Base-by-base conservation (phyloP, 1,284 basidiomycete species). In the Erythrobasidium hasegawianum region DNA sequence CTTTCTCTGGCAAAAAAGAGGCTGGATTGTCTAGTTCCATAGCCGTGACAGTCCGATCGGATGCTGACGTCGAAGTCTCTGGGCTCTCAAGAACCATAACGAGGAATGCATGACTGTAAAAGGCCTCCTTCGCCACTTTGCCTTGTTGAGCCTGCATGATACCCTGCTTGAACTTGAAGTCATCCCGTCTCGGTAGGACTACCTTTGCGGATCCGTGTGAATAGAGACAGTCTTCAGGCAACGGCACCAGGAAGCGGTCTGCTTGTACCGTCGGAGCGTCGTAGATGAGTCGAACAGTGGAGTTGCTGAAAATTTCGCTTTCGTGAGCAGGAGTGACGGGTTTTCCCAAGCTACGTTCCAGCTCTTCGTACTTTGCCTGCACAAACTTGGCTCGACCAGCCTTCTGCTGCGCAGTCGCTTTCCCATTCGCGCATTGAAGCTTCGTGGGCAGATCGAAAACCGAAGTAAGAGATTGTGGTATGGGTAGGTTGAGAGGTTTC, bases 351-450 rank as follows among this genome's bases (percentile, higher is more conserved):
- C 26, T 24, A 10, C 52, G 14, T 33, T 65, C 62, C 41, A 65
- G 24, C 10, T 50, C 56, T 41, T 65, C 55, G 29, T 57, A 65
- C 24, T 41, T 50, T 3, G 43, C 43, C 13, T 65, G 24, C n/a
- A 65, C 9, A 24, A 65, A 65, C 50, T 13, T 24, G 39, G 2
- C 54, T 50, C 27, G 26, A 26, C 24, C 24, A 41, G 13, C 38
- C 18, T 29, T 14, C 22, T 16, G 14, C 8, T 8, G 4, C 7
- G 50, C 20, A 9, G 14, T 7, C 50, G 16, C 50, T 26, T 11
- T 26, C 26, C 38, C 54, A 4, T n/a, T 24, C 9, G 11, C 29
- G 26, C 8, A 7, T 4, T 24, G 18, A 20, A 20, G 16, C n/a
- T 38, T 11, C 3, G 10, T 4, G 20, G 55, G n/a, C 54, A 49